Conservation (phyloP, 2,329 filamentous ascomycete genomes). For the Sporothrix sp. region DNA sequence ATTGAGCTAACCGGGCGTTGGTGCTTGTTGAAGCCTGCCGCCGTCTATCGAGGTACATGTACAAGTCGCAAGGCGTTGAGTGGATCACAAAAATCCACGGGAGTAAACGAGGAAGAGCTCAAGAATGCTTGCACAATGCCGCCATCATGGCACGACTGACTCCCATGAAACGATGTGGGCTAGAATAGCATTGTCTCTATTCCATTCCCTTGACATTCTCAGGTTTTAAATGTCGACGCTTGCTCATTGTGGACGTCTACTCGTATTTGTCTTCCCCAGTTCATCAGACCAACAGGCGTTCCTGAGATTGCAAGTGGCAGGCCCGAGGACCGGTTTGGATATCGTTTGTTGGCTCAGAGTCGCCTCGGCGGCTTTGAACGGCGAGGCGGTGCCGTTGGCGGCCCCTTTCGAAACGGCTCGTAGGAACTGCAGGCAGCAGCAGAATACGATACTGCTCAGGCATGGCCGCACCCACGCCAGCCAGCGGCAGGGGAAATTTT, state of each 20-base stretch:
- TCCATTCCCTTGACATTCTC: no score
- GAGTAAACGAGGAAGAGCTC: not conserved
- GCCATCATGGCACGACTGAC: no score
- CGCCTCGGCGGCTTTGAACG: slow-evolving; percentile 32
- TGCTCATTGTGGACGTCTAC: no score
- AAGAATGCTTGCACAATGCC: not conserved
- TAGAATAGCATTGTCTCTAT: not conserved
- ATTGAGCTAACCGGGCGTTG: slow-evolving; percentile 25
- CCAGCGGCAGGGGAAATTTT: not conserved
- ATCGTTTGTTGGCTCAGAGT: slow-evolving; percentile 35
- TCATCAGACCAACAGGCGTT: no score
- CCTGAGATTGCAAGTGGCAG: no score
- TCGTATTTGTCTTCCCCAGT: no score
- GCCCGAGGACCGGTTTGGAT: no score
- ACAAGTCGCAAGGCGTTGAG: not conserved
- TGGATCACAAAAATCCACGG: no score
- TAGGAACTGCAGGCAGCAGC: slow-evolving; percentile 22
- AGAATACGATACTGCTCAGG: slow-evolving; percentile 29
- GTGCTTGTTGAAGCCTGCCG: not conserved
- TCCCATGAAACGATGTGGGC: not conserved
- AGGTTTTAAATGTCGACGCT: no score
- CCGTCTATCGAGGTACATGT: not conserved
- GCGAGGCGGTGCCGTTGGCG: slow-evolving; percentile 14
- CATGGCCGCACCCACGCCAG: slow-evolving; percentile 3
- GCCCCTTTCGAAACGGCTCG: slow-evolving; percentile 32